A percentile compares a stretch with the other conserved stretches of the same genome.
These are phyloP conservation scores for Podaxis rugospora DNA, from an alignment of 768 basidiomycete species.

Conservation along the genomic window DNA sequence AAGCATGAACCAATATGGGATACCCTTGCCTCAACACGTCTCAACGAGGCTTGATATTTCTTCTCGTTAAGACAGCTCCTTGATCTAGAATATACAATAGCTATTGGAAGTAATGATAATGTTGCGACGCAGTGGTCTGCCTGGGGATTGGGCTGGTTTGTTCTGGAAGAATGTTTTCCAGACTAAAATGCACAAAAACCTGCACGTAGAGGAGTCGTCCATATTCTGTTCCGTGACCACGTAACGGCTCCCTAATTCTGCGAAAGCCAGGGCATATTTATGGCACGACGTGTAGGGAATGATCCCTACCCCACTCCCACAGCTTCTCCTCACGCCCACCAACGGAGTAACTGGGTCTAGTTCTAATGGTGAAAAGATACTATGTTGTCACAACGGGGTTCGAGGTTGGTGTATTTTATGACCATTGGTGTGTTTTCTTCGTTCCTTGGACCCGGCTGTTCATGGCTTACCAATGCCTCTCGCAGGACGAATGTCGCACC, in stretches of 20 bases:
- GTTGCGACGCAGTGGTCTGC: background rate
- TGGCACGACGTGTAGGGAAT: background rate
- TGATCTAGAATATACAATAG: slow-evolving; percentile 8
- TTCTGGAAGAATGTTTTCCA: background rate
- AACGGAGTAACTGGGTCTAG: background rate
- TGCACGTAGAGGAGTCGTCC: background rate
- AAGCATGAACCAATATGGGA: background rate
- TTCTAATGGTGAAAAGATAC: slow-evolving; percentile 6
- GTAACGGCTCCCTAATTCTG: background rate
- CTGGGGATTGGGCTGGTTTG: background rate
- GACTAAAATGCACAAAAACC: background rate
- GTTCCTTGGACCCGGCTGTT: background rate
- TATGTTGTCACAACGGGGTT: slow-evolving; percentile 3
- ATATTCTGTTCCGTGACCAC: background rate
- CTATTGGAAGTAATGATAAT: slow-evolving; percentile 9
- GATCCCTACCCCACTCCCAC: slow-evolving; percentile 3
- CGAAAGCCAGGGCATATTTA: slow-evolving; percentile 5
- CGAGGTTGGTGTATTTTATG: slow-evolving; percentile 4
- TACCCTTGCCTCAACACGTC: background rate
- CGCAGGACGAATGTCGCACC: slow-evolving; percentile 42
- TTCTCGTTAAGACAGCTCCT: background rate
- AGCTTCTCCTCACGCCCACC: background rate
- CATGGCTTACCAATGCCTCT: background rate
- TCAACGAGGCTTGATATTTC: background rate
- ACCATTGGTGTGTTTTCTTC: background rate